These are phyloP conservation scores for Aureobasidium vineae DNA, from an alignment of 2,329 filamentous ascomycete genomes.

Conservation along the genomic window DNA sequence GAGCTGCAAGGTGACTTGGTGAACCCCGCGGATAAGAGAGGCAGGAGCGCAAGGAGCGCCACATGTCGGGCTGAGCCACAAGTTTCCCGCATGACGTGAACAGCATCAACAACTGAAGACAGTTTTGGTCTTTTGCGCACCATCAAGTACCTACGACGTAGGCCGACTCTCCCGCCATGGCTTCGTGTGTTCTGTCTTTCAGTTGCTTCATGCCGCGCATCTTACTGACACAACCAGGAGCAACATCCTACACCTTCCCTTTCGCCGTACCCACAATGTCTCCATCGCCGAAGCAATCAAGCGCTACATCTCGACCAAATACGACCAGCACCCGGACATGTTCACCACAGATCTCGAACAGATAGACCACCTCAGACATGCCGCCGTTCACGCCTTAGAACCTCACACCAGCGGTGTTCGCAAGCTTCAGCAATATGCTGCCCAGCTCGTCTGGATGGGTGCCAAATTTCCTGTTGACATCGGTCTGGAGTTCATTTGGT, in stretches of 20 bases:
- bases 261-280: slow-evolving; percentile 78
- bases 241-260: slow-evolving; percentile 76
- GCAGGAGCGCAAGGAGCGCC: background rate
- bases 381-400: slow-evolving; percentile 87
- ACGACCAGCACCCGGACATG: slow-evolving; percentile 98
- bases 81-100: slow-evolving; percentile 13
- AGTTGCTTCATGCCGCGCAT: background rate
- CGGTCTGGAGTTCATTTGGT: slow-evolving; percentile 95
- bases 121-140: slow-evolving; percentile 7
- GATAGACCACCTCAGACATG: slow-evolving; percentile 77
- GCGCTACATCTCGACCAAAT: slow-evolving; percentile 95
- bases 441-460: slow-evolving; percentile 87
- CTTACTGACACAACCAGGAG: slow-evolving; percentile 28
- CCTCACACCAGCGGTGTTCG: slow-evolving; percentile 81
- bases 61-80: slow-evolving; percentile 2
- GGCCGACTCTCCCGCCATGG: slow-evolving; percentile 8
- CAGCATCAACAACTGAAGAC: background rate
- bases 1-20: background rate
- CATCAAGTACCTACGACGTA: background rate
- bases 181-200: background rate
- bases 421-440: slow-evolving; percentile 88
- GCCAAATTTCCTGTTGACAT: slow-evolving; percentile 97
- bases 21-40: background rate
- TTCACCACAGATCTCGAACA: slow-evolving; percentile 84
- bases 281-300: slow-evolving; percentile 80